Evolutionary conservation across 2,329 filamentous ascomycete species (phyloP).

Genomic region (Bipolaris bicolor): DNA sequence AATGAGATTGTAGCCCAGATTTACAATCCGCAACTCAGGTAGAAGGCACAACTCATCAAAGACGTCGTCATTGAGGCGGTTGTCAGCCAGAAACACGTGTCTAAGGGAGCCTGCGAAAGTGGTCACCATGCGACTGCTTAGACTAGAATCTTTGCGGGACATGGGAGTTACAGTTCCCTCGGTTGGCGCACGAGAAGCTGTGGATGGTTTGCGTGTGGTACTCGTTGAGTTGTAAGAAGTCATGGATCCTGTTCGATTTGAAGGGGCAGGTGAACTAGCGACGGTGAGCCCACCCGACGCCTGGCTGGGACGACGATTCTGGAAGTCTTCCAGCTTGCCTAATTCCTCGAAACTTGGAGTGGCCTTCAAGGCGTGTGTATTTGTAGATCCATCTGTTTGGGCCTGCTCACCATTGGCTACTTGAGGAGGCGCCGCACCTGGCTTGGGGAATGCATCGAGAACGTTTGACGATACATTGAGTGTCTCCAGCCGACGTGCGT

Average conservation of each 20-base stretch:
- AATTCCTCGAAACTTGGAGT: slow-evolving; percentile 82
- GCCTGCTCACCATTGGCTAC: slow-evolving; percentile 36
- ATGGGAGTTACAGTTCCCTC: slow-evolving; percentile 64
- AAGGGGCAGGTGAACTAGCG: slow-evolving; percentile 70
- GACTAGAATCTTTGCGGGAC: slow-evolving; percentile 83
- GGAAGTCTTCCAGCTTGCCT: slow-evolving; percentile 66
- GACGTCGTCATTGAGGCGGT: slow-evolving; percentile 90
- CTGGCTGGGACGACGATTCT: slow-evolving; percentile 79
- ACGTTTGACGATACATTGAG: slow-evolving; percentile 97
- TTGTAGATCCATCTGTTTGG: slow-evolving; percentile 50
- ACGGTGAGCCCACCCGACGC: slow-evolving; percentile 75
- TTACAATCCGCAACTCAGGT: slow-evolving; percentile 83
- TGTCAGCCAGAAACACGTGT: slow-evolving; percentile 89
- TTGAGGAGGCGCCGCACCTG: slow-evolving; percentile 70
- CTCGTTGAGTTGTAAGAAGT: slow-evolving; percentile 71
- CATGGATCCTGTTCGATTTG: slow-evolving; percentile 78
- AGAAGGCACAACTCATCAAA: slow-evolving; percentile 89
- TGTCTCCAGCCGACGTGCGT: slow-evolving; percentile 85
- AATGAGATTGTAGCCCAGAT: slow-evolving; percentile 92
- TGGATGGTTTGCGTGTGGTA: slow-evolving; percentile 74
- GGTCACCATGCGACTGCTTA: slow-evolving; percentile 77
- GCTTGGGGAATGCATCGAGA: slow-evolving; percentile 87
- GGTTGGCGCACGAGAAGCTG: slow-evolving; percentile 71
- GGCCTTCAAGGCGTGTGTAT: slow-evolving; percentile 51
- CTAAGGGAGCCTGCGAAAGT: slow-evolving; percentile 88